Evolutionary conservation across 768 basidiomycete species (phyloP), one percentile per base, ranked within the genome.

Genomic region (Pleurotus platypus): DNA sequence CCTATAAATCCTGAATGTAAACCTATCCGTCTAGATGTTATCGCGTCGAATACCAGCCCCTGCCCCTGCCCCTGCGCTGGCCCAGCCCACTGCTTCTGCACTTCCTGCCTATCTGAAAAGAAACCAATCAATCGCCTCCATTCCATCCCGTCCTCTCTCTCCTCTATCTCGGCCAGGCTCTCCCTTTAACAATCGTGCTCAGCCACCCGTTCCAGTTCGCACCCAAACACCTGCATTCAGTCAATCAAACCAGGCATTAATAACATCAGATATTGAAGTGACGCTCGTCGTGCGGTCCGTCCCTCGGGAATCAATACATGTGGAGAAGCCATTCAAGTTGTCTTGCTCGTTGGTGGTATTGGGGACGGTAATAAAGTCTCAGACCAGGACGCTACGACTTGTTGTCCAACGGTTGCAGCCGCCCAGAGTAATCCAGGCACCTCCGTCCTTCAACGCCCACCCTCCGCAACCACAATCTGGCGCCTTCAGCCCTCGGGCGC

Each of bases 81-180:
- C 69, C 49, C 72, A 70, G 63, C 80, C 80, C 49, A 82, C 85
- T 7, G 80, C 77, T 1, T 86, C 89, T n/a, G 90, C 92, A 1
- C 70, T 92, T 18, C 92, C 90, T 0, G 77, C 83, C 5, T 82
- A 93, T 69, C 75, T 93, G n/a, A 90, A 91, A 63, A 82, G 85
- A 18, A 69, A 71, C 15, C 63, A 74, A 5, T 72, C 73, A 8
- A 68, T 72, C 1, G 55, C 70, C 0, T 67, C 74, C 11, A 65
- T 66, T 20, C 77, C 82, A 13, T 74, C 79, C 13, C 76, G 86
- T 9, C 78, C 84, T 5, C 72, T 72, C 46, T 78, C 78, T 35
- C 80, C 87, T 8, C 76, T 65, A 37, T 86, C 86, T 1, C 66
- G 75, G 46, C 74, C 79, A 7, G 72, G 56, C 55, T 81, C 66